Conservation (phyloP, 2,329 filamentous ascomycete genomes). For the Ceratocystis ficicola region DNA sequence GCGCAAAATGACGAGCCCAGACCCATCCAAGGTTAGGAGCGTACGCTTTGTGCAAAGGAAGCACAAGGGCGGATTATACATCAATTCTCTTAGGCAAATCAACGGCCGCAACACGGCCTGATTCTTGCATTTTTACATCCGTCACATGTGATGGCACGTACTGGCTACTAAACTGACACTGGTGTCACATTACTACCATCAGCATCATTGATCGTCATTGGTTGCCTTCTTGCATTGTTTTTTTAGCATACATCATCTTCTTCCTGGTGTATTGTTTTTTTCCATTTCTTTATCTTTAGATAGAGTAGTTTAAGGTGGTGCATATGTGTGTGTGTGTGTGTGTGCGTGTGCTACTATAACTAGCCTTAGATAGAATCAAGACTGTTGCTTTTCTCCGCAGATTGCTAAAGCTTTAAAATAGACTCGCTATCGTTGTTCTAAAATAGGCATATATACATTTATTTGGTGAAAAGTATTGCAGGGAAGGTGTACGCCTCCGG, state of each 20-base stretch:
- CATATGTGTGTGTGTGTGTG: too few species aligned
- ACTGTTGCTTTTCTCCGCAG: not conserved
- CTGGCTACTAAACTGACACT: not conserved
- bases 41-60: conserved; percentile 16
- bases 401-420: not conserved
- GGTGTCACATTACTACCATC: not conserved
- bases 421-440: not conserved
- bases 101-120: conserved; percentile 1
- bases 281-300: not conserved
- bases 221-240: not conserved
- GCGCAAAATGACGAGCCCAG: not conserved
- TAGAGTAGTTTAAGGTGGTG: not conserved
- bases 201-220: not conserved
- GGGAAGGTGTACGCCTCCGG: not conserved
- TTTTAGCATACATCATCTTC: not conserved
- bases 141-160: not conserved
- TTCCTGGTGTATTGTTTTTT: not conserved
- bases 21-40: conserved; percentile 12
- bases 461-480: not conserved
- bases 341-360: not conserved
- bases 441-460: not conserved
- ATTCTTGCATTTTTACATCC: not conserved
- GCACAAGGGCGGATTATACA: not conserved
- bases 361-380: not conserved
- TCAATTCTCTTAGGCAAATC: not conserved